phyloP scores from a whole-genome alignment of 768 basidiomycete species.

The Phylloporus arenicola region DNA sequence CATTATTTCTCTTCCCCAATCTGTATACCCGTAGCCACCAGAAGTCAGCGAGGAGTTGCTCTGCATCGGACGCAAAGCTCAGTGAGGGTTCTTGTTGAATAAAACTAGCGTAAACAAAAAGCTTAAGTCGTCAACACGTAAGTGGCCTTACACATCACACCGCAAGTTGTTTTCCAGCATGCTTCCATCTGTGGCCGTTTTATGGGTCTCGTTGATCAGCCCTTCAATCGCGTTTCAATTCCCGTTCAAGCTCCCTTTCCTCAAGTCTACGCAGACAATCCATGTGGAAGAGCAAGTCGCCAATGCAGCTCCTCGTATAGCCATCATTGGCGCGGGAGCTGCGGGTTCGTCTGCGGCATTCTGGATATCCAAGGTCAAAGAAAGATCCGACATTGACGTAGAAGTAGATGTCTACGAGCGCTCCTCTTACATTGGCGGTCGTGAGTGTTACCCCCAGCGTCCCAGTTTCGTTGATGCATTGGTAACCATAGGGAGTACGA shows the following conservation, averaged over 20 bases:
- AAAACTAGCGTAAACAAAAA: neutral
- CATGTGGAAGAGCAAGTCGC: conserved; percentile 14
- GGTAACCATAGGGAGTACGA: conserved; percentile 58
- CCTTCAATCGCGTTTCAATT: conserved; percentile 34
- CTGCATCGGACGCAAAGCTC: conserved; percentile 28
- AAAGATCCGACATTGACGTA: conserved; percentile 61
- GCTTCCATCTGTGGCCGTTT: conserved; percentile 12
- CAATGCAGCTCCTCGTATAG: conserved; percentile 50
- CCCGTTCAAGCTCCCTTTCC: conserved; percentile 56
- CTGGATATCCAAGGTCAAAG: conserved; percentile 76
- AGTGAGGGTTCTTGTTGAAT: conserved; percentile 15
- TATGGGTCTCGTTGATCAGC: conserved; percentile 19
- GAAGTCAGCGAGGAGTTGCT: conserved; percentile 52
- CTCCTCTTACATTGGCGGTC: conserved; percentile 71
- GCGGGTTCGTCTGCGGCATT: conserved; percentile 79
- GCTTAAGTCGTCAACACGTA: neutral
- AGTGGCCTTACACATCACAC: neutral
- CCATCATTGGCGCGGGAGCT: conserved; percentile 89
- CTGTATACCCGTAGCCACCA: conserved; percentile 50
- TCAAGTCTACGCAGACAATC: conserved; percentile 34
- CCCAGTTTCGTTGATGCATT: conserved; percentile 1
- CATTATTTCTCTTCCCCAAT: conserved; percentile 38
- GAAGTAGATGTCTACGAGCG: conserved; percentile 84
- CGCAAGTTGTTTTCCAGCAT: conserved; percentile 1
- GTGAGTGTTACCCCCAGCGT: conserved; percentile 45